phyloP scores from a whole-genome alignment of 2,329 filamentous ascomycete genomes.

The Parafenestella ontariensis region DNA sequence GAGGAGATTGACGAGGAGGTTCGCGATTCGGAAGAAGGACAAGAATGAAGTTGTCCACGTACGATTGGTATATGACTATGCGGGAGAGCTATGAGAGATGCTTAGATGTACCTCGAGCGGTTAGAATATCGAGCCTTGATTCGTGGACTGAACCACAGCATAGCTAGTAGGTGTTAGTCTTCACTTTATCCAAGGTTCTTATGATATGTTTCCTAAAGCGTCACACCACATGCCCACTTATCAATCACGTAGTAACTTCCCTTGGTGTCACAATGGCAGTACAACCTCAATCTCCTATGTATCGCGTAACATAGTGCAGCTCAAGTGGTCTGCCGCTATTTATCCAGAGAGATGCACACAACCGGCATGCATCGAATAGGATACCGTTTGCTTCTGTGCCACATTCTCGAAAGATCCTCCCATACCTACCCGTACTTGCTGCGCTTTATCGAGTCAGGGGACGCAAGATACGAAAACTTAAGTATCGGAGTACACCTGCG shows the following conservation, averaged over 20 bases:
- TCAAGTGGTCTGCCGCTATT: neutral
- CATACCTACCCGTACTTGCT: neutral
- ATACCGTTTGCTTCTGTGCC: neutral
- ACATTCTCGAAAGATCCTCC: neutral
- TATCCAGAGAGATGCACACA: slow-evolving; percentile 4
- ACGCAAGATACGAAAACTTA: slow-evolving; percentile 5
- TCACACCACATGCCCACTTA: neutral
- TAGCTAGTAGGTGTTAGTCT: neutral
- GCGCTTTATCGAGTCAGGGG: neutral
- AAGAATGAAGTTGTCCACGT: slow-evolving; percentile 37
- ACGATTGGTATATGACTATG: slow-evolving; percentile 46
- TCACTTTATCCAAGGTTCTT: neutral
- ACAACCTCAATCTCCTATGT: slow-evolving; percentile 3
- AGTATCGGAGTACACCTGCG: slow-evolving; percentile 15
- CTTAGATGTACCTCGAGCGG: neutral
- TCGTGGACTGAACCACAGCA: too few species aligned
- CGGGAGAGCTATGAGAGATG: slow-evolving; percentile 21
- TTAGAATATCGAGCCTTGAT: neutral
- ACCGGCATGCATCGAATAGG: neutral
- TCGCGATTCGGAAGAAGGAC: slow-evolving; percentile 43
- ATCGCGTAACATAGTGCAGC: slow-evolving; percentile 6
- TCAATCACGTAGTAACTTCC: slow-evolving; percentile 5
- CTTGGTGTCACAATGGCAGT: slow-evolving; percentile 1
- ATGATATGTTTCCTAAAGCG: neutral
- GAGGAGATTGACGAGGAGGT: slow-evolving; percentile 41